A percentile compares a stretch with the other conserved stretches of the same genome.
phyloP scores from a whole-genome alignment of 331 rosid species.

The Acacia pycnantha region DNA sequence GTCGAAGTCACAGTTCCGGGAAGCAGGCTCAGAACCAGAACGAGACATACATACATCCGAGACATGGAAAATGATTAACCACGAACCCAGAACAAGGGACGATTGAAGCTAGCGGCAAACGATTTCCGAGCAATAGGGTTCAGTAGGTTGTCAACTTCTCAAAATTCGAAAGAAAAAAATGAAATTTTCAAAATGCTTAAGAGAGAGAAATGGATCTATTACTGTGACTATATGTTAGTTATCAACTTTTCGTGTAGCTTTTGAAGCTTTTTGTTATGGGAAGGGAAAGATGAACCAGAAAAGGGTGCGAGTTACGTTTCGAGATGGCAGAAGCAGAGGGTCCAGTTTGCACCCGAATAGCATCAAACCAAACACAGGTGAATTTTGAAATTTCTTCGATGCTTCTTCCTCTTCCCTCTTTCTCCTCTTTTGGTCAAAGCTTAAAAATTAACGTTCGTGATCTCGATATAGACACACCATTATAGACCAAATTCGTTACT shows the following conservation, averaged over 20 bases:
- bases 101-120: not conserved
- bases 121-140: constrained; percentile 30
- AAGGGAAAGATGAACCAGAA: not conserved
- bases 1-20: constrained; percentile 37
- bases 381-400: not conserved
- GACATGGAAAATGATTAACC: constrained; percentile 46
- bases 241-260: not conserved
- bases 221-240: not conserved
- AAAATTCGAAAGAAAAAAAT: constrained; percentile 20
- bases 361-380: not conserved
- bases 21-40: constrained; percentile 47
- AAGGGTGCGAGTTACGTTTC: not conserved
- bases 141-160: not conserved
- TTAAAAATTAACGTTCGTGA: too few species aligned
- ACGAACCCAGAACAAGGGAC: not conserved
- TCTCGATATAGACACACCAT: too few species aligned
- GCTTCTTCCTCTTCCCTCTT: not conserved
- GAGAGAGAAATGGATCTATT: constrained; percentile 28
- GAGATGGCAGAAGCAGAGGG: not conserved
- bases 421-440: not conserved
- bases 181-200: constrained; percentile 19
- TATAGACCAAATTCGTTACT: too few species aligned
- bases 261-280: not conserved
- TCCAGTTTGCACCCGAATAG: not conserved
- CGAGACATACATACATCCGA: constrained; percentile 33